Conservation (phyloP, 306 rosid species). For the Crataegus laevigata region DNA sequence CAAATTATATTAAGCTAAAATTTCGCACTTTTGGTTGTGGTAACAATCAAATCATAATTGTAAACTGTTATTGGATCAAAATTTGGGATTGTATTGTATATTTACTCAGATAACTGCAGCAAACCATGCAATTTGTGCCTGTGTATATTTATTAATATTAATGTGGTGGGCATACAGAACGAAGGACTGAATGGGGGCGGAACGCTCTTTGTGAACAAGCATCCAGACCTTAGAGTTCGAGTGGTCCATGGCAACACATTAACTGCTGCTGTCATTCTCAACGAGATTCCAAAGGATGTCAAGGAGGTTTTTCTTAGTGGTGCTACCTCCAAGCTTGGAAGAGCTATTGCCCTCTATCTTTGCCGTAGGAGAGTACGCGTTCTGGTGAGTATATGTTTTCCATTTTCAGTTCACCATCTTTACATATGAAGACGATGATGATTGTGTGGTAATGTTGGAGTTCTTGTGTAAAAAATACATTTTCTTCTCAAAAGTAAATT, state of each 20-base stretch:
- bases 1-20: no score
- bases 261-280: conserved; percentile 91
- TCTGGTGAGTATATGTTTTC: conserved; percentile 42
- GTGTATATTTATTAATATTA: not conserved
- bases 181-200: conserved; percentile 94
- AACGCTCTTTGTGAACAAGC: conserved; percentile 90
- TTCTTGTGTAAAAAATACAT: not conserved
- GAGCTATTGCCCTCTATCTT: conserved; percentile 95
- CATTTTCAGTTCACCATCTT: not conserved
- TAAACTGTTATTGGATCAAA: not conserved
- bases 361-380: conserved; percentile 78
- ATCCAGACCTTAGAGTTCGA: conserved; percentile 74
- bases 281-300: conserved; percentile 67
- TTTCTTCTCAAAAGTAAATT: not conserved
- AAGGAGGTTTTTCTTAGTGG: conserved; percentile 80
- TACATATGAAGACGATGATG: not conserved
- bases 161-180: conserved; percentile 39
- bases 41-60: no score
- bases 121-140: no score
- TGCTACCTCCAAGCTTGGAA: conserved; percentile 96
- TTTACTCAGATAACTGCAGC: no score
- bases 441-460: not conserved
- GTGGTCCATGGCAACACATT: conserved; percentile 97
- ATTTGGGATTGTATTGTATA: no score
- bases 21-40: no score